Evolutionary conservation across 1,284 basidiomycete species (phyloP).

Genomic region (Cerrena zonata): DNA sequence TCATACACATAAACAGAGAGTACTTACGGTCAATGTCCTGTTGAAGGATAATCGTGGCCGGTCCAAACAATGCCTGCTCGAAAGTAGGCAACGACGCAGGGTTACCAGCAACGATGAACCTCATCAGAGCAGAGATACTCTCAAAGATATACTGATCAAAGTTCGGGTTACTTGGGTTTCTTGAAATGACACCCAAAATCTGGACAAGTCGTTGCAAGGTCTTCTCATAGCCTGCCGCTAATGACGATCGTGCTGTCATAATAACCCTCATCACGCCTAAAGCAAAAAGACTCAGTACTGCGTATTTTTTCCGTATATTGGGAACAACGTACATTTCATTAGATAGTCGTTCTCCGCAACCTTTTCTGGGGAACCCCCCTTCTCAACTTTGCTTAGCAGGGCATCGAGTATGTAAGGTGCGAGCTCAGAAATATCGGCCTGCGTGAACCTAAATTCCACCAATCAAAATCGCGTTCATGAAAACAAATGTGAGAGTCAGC

Average conservation of each 20-base stretch:
- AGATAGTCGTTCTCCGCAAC: constrained; percentile 96
- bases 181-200: constrained; percentile 83
- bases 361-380: constrained; percentile 83
- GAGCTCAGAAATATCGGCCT: constrained; percentile 81
- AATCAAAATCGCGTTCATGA: too few relatives aligned
- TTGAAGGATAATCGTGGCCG: constrained; percentile 84
- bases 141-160: constrained; percentile 99
- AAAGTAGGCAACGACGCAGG: constrained; percentile 68
- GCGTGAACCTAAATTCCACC: constrained; percentile 71
- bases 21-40: constrained; percentile 85
- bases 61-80: constrained; percentile 79
- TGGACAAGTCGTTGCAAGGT: constrained; percentile 72
- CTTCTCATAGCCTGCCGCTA: constrained; percentile 65
- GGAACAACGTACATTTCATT: constrained; percentile 78
- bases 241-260: constrained; percentile 76
- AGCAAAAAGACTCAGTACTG: constrained; percentile 3
- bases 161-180: constrained; percentile 94
- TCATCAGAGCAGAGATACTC: constrained; percentile 85
- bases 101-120: constrained; percentile 78
- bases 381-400: constrained; percentile 78
- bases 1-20: not conserved
- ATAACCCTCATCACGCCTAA: constrained; percentile 90
- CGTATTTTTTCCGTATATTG: not conserved
- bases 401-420: constrained; percentile 74
- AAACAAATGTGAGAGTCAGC: too few relatives aligned